Conservation (phyloP, 768 basidiomycete species). For the Tylopilus felleus region DNA sequence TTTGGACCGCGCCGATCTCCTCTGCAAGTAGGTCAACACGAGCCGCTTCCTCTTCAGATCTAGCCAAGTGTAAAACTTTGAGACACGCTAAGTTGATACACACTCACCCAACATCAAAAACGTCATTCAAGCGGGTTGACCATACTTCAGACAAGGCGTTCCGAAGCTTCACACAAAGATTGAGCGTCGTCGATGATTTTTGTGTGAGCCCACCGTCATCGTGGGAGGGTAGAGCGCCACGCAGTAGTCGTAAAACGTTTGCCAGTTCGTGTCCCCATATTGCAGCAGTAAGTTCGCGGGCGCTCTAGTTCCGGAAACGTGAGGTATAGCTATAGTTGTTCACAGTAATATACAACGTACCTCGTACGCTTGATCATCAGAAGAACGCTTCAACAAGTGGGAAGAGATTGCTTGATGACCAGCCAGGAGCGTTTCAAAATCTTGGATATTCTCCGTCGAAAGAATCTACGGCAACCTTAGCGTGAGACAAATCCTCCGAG, state of each 20-base stretch:
- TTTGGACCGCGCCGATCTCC: slow-evolving; percentile 73
- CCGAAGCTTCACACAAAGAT: slow-evolving; percentile 59
- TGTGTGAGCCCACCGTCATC: slow-evolving; percentile 30
- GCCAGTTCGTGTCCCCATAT: slow-evolving; percentile 83
- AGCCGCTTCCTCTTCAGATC: slow-evolving; percentile 66
- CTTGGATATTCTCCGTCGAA: slow-evolving; percentile 44
- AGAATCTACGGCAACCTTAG: slow-evolving; percentile 44
- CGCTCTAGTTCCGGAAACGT: slow-evolving; percentile 47
- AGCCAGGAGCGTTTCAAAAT: slow-evolving; percentile 55
- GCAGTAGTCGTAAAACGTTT: slow-evolving; percentile 56
- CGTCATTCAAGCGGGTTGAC: slow-evolving; percentile 63
- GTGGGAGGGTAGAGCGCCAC: slow-evolving; percentile 46
- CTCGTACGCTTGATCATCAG: slow-evolving; percentile 78
- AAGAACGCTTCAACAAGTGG: slow-evolving; percentile 67
- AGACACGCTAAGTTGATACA: neutral
- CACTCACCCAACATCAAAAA: slow-evolving; percentile 79
- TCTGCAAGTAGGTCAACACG: slow-evolving; percentile 70
- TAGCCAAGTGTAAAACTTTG: slow-evolving; percentile 27
- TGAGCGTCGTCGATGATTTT: slow-evolving; percentile 8
- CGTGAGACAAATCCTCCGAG: neutral
- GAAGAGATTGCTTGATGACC: slow-evolving; percentile 63
- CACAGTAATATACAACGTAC: slow-evolving; percentile 39
- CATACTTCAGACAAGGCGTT: slow-evolving; percentile 67
- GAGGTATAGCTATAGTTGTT: neutral
- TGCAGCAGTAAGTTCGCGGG: slow-evolving; percentile 75